A percentile compares a stretch with the other conserved stretches of the same genome.
These are phyloP conservation scores for Cajanus cajan DNA, from an alignment of 306 rosid species.

Conservation along the genomic window DNA sequence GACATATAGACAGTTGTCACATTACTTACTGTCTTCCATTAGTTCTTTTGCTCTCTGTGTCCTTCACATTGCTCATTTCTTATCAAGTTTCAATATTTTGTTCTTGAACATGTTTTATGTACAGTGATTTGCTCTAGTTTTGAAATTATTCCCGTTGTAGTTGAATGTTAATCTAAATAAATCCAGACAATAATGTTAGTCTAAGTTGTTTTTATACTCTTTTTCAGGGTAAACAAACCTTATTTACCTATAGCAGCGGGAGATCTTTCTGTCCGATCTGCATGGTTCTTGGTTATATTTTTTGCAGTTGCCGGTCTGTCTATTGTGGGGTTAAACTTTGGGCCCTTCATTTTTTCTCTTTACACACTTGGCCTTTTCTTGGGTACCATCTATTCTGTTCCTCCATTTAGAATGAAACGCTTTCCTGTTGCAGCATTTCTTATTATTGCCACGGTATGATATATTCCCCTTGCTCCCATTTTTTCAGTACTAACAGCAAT, in stretches of 20 bases:
- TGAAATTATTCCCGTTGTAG: background rate
- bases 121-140: background rate
- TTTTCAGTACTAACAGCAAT: background rate
- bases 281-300: constrained; percentile 87
- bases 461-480: constrained; percentile 21
- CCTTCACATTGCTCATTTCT: background rate
- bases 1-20: constrained; percentile 5
- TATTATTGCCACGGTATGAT: constrained; percentile 84
- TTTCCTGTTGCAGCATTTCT: constrained; percentile 96
- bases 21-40: background rate
- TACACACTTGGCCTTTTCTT: constrained; percentile 84
- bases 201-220: constrained; percentile 27
- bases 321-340: constrained; percentile 79
- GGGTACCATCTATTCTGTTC: constrained; percentile 94
- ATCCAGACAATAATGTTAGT: constrained; percentile 7
- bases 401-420: constrained; percentile 93
- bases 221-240: constrained; percentile 95
- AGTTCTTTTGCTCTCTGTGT: background rate
- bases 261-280: constrained; percentile 93
- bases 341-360: constrained; percentile 86
- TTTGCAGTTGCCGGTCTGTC: constrained; percentile 78
- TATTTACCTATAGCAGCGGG: constrained; percentile 98
- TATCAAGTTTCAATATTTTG: background rate
- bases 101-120: background rate
- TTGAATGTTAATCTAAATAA: background rate